Evolutionary conservation across 352 stramenopile species (phyloP), one percentile per base, ranked within the genome.

Genomic region (Phytophthora ramorum): DNA sequence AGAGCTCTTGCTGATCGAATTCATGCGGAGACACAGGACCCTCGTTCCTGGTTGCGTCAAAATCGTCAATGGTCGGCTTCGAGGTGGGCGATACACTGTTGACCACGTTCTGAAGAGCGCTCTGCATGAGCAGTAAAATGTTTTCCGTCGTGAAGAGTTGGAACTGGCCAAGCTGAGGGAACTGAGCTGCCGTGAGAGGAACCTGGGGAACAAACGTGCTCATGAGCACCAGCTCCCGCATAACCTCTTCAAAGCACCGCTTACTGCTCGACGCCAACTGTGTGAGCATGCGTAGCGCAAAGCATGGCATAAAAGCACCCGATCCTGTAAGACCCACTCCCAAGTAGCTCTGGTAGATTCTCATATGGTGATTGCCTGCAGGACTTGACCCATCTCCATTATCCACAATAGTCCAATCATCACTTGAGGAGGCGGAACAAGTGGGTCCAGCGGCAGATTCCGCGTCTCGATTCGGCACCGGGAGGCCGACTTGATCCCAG

Each of bases 241-340:
- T 90, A 1, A 96, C 86, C 19, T 92, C 74, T 67, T 91, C 83
- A 52, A 91, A 96, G 49, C 79, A 88, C 13, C 73, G 71, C 44
- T 86, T 92, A 69, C 77, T 92, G 63, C 77, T 93, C 8, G 75
- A 77, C 3, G 84, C 84, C 17, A 94, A 50, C 51, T 92, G 83
- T 1, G 85, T 89, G n/a, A 96, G 81, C 83, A 93, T 94, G 1
- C 88, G 88, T 34, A 96, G 51, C 12, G 79, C 72, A 60, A 96
- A 94, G 48, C 78, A 92, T 16, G 86, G 85, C 37, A 85, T 70
- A 57, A 93, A 94, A 9, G 73, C 56, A 0, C 83, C 83, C 0
- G 82, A 82, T 4, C 83, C 81, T 3, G 74, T 78, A 2, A 92
- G 67, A 1, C 83, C 84, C 22, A 96, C 71, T 17, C 88, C 88